phyloP scores from a whole-genome alignment of 2,329 filamentous ascomycete genomes.

The Fusarium scirpi region DNA sequence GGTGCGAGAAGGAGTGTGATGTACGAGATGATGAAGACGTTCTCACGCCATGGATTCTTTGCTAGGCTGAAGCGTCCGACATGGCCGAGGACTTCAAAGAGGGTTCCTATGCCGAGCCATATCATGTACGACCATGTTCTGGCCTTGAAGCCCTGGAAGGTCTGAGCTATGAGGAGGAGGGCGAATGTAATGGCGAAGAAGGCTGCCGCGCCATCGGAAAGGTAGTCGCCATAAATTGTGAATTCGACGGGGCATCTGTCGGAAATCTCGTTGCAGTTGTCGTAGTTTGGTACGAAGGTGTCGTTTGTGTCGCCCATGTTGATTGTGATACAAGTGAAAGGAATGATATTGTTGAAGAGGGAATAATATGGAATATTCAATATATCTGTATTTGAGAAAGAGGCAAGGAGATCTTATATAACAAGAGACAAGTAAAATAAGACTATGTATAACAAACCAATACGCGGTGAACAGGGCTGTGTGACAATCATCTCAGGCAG shows the following conservation, averaged over 20 bases:
- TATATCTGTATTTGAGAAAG: neutral
- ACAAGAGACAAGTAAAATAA: neutral
- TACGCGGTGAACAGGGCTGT: neutral
- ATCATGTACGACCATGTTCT: conserved; percentile 57
- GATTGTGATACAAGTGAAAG: neutral
- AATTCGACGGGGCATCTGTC: conserved; percentile 41
- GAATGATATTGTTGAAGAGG: no score
- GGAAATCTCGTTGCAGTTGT: conserved; percentile 42
- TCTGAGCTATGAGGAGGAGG: conserved; percentile 50
- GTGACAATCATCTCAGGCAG: neutral
- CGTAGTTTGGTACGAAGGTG: conserved; percentile 21
- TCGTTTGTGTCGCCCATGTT: conserved; percentile 21
- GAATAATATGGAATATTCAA: neutral
- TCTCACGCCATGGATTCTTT: conserved; percentile 55
- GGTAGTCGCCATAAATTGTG: conserved; percentile 43
- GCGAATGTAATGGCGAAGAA: conserved; percentile 54
- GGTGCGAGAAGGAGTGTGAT: conserved; percentile 57
- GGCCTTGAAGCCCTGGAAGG: conserved; percentile 50
- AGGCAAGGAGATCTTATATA: neutral
- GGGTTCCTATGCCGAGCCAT: conserved; percentile 51
- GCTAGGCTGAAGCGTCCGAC: conserved; percentile 54
- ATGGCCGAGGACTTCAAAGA: conserved; percentile 58
- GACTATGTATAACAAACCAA: neutral
- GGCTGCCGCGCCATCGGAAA: conserved; percentile 32
- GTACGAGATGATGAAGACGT: conserved; percentile 57